phyloP scores from a whole-genome alignment of 1,284 basidiomycete genomes.

The Hymenochaete sp. region DNA sequence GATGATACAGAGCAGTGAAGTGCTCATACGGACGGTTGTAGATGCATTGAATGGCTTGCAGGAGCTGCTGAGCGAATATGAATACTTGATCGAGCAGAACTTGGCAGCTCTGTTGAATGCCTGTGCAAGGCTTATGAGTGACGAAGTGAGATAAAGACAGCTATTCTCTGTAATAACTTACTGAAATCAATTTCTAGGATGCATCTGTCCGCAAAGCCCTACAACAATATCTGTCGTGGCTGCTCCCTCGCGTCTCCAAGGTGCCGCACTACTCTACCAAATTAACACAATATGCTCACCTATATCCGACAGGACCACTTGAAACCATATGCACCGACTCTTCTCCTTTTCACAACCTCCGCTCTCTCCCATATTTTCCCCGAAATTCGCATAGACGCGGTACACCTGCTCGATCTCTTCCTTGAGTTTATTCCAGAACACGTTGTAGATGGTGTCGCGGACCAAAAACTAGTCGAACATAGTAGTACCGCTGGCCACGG shows the following conservation, averaged over 20 bases:
- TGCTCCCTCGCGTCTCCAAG: constrained; percentile 58
- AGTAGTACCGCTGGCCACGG: constrained; percentile 38
- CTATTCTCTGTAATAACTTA: background rate
- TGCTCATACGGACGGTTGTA: constrained; percentile 24
- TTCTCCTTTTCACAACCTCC: constrained; percentile 82
- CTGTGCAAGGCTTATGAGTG: constrained; percentile 65
- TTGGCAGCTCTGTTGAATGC: constrained; percentile 59
- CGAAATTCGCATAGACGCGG: constrained; percentile 85
- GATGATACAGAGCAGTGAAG: background rate
- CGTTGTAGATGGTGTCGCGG: constrained; percentile 63
- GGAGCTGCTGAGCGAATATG: constrained; percentile 69
- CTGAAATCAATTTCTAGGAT: constrained; percentile 36
- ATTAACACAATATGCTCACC: constrained; percentile 32
- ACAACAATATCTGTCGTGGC: constrained; percentile 58
- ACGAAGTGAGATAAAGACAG: constrained; percentile 72
- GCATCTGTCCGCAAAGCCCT: constrained; percentile 54
- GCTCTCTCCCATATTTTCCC: constrained; percentile 94
- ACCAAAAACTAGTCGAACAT: too few relatives aligned
- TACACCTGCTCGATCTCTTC: constrained; percentile 74
- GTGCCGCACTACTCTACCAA: too few relatives aligned
- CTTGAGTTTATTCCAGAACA: constrained; percentile 64
- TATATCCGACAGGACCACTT: constrained; percentile 46
- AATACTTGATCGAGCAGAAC: constrained; percentile 45
- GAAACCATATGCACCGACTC: constrained; percentile 59
- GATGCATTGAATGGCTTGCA: constrained; percentile 78